Base-by-base conservation (phyloP, 805 yeast genomes). In the Candida nanaspora region DNA sequence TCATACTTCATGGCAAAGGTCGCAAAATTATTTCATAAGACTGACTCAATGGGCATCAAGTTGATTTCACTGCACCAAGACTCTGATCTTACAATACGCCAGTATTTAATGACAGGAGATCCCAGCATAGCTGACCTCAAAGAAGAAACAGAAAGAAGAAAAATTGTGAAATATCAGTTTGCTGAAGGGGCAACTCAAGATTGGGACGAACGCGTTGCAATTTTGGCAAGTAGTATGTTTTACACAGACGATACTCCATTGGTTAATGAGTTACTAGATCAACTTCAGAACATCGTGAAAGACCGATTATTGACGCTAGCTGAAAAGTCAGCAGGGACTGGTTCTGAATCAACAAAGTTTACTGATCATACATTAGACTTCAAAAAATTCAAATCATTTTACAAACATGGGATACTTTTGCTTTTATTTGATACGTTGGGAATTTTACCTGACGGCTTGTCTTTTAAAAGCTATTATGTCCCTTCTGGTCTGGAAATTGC, bases 91-190 rank as follows among this genome's bases (percentile, higher is more conserved):
- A 71, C 57, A 45, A 64, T 69, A 19, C 63, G 66, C 44, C 63
- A 69, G 34, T 91, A 70, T 49, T 70, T 82, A 46, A 69, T 76
- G 28, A 68, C 79, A 6, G 95, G 95, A 20, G 77, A 78, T 35
- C 62, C 66, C 42, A 58, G 52, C 15, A 11, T 31, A 10, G 3
- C 34, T 6, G 34, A 31, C 16, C 20, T 31, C 34, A 10, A 19
- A 16, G 16, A 30, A 27, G 29, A 20, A 35, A 35, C 18, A 15
- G 8, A 31, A 13, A 36, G 29, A 16, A 27, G 30, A 27, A 6
- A 6, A 5, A 31, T 18, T 15, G 19, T 20, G 5, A 16, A 30
- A n/a, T 30, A 30, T 16, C n/a, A 15, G 20, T 30, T 30, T 20
- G 21, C 13, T n/a, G 35, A 33, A 13, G 22, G n/a, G 3, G 15